Percentiles rank a stretch among this genome's conserved stretches.
Conservation (phyloP, 2,329 filamentous ascomycete species). For the Microcyclospora tardicrescens region DNA sequence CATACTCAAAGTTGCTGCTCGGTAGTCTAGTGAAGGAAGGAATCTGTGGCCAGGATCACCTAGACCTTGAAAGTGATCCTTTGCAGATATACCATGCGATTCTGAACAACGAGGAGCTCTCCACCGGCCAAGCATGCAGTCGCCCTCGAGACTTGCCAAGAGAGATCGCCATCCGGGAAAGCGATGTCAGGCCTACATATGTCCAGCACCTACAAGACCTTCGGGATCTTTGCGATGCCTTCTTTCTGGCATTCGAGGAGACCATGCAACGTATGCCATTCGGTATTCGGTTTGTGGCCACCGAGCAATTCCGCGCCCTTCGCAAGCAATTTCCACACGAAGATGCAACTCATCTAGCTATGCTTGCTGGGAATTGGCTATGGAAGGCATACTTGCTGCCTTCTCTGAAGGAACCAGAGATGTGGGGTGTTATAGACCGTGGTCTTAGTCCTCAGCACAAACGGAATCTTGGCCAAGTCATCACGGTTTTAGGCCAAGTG, state of each 20-base stretch:
- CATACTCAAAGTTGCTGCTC: slow-evolving; percentile 77
- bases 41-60: slow-evolving; percentile 77
- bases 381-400: slow-evolving; percentile 93
- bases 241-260: slow-evolving; percentile 71
- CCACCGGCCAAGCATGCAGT: slow-evolving; percentile 71
- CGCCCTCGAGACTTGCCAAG: slow-evolving; percentile 74
- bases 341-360: slow-evolving; percentile 61
- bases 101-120: slow-evolving; percentile 94
- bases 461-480: slow-evolving; percentile 78
- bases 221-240: slow-evolving; percentile 85
- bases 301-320: slow-evolving; percentile 72
- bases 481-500: slow-evolving; percentile 82
- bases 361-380: slow-evolving; percentile 78
- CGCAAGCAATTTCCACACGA: slow-evolving; percentile 68
- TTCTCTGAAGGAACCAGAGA: slow-evolving; percentile 77
- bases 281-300: slow-evolving; percentile 74
- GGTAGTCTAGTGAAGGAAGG: slow-evolving; percentile 79
- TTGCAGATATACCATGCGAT: slow-evolving; percentile 92
- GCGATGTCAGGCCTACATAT: slow-evolving; percentile 81
- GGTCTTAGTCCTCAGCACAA: slow-evolving; percentile 83
- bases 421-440: slow-evolving; percentile 83
- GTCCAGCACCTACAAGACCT: slow-evolving; percentile 90
- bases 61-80: slow-evolving; percentile 92
- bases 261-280: slow-evolving; percentile 81
- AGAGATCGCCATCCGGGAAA: slow-evolving; percentile 90